Evolutionary conservation across 2,329 filamentous ascomycete species (phyloP).

Genomic region (Sporothrix pallida): DNA sequence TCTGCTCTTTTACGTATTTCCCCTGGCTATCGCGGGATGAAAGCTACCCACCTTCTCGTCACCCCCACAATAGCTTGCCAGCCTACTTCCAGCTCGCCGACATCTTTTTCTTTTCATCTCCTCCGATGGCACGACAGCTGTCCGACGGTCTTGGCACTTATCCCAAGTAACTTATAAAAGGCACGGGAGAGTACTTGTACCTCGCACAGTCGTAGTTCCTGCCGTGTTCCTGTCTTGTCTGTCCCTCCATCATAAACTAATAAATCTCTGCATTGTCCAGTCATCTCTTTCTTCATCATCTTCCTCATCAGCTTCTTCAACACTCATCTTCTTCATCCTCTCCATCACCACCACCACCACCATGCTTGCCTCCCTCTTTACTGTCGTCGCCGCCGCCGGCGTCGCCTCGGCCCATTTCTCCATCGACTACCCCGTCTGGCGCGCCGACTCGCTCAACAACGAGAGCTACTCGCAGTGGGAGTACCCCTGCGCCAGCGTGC

Average conservation of each 20-base stretch:
- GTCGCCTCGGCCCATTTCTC: slow-evolving; percentile 56
- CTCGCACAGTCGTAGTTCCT: not conserved
- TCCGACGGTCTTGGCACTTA: not conserved
- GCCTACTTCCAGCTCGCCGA: not conserved
- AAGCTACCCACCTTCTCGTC: slow-evolving; percentile 7
- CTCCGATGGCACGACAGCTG: not conserved
- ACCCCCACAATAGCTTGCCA: not conserved
- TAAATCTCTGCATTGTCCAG: not conserved
- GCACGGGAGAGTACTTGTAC: no score
- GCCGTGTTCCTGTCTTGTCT: not conserved
- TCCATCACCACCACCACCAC: slow-evolving; percentile 35
- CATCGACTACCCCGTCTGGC: slow-evolving; percentile 56
- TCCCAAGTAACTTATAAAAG: slow-evolving; percentile 5
- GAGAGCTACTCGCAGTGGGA: slow-evolving; percentile 56
- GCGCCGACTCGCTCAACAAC: slow-evolving; percentile 53
- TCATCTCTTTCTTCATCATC: not conserved
- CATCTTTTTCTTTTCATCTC: not conserved
- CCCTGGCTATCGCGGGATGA: slow-evolving; percentile 19
- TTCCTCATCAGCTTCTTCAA: not conserved
- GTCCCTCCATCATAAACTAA: not conserved
- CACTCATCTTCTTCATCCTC: not conserved
- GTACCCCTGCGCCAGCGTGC: slow-evolving; percentile 59
- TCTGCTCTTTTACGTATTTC: slow-evolving; percentile 1
- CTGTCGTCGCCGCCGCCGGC: slow-evolving; percentile 46
- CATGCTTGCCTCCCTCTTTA: slow-evolving; percentile 42